Evolutionary conservation across 768 basidiomycete genomes (phyloP).

Genomic region (Rhizopogon vinicolor): DNA sequence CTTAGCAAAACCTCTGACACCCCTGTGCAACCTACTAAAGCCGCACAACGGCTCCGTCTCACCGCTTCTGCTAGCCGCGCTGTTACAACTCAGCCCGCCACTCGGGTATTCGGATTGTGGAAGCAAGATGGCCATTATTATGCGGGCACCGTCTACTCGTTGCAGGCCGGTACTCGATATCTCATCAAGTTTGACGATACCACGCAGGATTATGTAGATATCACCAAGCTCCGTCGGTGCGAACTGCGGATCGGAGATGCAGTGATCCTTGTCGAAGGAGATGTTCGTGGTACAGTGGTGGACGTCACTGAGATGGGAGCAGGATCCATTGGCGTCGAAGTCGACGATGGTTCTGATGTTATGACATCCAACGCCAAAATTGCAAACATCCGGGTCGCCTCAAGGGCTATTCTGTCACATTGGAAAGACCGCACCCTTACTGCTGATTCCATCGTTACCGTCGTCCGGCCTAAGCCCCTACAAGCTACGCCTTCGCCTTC

Average conservation of each 20-base stretch:
- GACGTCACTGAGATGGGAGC: slow-evolving; percentile 28
- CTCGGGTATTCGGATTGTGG: slow-evolving; percentile 72
- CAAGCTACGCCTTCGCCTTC: slow-evolving; percentile 46
- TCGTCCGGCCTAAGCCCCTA: slow-evolving; percentile 30
- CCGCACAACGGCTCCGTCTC: slow-evolving; percentile 37
- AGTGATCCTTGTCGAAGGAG: slow-evolving; percentile 35
- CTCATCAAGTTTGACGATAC: slow-evolving; percentile 66
- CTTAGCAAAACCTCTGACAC: slow-evolving; percentile 22
- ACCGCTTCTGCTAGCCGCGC: slow-evolving; percentile 21
- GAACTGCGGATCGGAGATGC: slow-evolving; percentile 52
- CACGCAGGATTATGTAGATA: slow-evolving; percentile 39
- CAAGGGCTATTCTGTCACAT: slow-evolving; percentile 40
- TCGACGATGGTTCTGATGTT: slow-evolving; percentile 33
- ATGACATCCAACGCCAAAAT: slow-evolving; percentile 25
- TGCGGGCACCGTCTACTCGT: slow-evolving; percentile 48
- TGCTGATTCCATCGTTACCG: slow-evolving; percentile 38
- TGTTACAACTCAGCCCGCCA: slow-evolving; percentile 25
- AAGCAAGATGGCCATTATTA: slow-evolving; percentile 55
- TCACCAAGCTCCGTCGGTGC: slow-evolving; percentile 50
- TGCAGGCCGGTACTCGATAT: slow-evolving; percentile 29
- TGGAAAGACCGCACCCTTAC: slow-evolving; percentile 54
- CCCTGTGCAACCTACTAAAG: slow-evolving; percentile 26
- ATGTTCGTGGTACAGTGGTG: slow-evolving; percentile 23
- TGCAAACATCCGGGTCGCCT: slow-evolving; percentile 43
- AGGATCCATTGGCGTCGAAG: slow-evolving; percentile 30